Evolutionary conservation across 1,284 basidiomycete species (phyloP).

Genomic region (Gomphus bonarii): DNA sequence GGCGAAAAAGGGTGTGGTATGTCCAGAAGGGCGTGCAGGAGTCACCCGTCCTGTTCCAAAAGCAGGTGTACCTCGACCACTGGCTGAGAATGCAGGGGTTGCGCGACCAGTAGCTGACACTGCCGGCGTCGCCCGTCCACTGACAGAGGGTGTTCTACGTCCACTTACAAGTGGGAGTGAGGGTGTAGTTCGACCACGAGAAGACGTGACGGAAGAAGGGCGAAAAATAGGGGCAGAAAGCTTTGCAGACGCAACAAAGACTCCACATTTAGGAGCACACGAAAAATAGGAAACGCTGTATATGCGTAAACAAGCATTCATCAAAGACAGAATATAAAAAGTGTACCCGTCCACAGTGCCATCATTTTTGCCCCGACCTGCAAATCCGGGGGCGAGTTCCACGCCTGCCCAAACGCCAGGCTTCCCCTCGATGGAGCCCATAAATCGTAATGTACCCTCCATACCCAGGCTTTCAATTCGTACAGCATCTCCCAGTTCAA

Average conservation of each 20-base stretch:
- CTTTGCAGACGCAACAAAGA: slow-evolving; percentile 81
- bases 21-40: slow-evolving; percentile 32
- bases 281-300: slow-evolving; percentile 73
- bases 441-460: slow-evolving; percentile 70
- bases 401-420: slow-evolving; percentile 86
- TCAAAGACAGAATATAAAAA: slow-evolving; percentile 8
- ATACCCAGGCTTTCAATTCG: slow-evolving; percentile 77
- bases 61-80: slow-evolving; percentile 33
- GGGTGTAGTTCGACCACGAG: slow-evolving; percentile 27
- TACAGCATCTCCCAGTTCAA: slow-evolving; percentile 72
- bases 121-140: slow-evolving; percentile 38
- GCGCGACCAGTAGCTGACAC: slow-evolving; percentile 17
- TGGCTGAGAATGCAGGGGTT: slow-evolving; percentile 26
- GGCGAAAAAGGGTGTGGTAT: slow-evolving; percentile 28
- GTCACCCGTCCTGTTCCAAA: slow-evolving; percentile 25
- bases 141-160: slow-evolving; percentile 25
- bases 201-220: slow-evolving; percentile 75
- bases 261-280: slow-evolving; percentile 80
- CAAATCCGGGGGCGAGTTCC: slow-evolving; percentile 75
- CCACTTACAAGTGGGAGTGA: slow-evolving; percentile 23
- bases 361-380: slow-evolving; percentile 94
- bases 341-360: slow-evolving; percentile 76
- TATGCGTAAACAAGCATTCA: slow-evolving; percentile 6
- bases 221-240: slow-evolving; percentile 60
- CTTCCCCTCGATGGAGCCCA: slow-evolving; percentile 81